These are phyloP conservation scores for Xanthoconium stramineum DNA, from an alignment of 768 basidiomycete genomes.

Conservation along the genomic window DNA sequence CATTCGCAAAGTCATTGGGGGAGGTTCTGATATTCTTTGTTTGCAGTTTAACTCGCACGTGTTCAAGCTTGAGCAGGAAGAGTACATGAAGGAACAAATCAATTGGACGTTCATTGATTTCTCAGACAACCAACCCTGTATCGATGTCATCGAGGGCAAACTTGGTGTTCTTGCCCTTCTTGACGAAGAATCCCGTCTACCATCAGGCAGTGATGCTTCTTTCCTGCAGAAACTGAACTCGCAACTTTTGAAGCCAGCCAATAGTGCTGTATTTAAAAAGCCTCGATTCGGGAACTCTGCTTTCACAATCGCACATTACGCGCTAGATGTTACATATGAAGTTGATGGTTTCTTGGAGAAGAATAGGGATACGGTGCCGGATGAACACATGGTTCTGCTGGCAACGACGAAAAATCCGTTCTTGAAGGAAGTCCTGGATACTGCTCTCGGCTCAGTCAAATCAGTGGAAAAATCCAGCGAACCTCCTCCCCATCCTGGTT, in stretches of 20 bases:
- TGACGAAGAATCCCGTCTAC: slow-evolving; percentile 97
- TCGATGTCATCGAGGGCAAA: slow-evolving; percentile 97
- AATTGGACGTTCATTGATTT: slow-evolving; percentile 99
- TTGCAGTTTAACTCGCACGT: slow-evolving; percentile 96
- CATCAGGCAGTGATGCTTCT: slow-evolving; percentile 86
- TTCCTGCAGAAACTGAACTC: slow-evolving; percentile 90
- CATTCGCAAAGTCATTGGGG: background rate
- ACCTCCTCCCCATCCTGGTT: slow-evolving; percentile 57
- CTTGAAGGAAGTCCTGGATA: slow-evolving; percentile 91
- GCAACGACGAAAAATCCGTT: slow-evolving; percentile 87
- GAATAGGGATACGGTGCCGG: slow-evolving; percentile 97
- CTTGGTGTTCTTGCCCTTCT: slow-evolving; percentile 91
- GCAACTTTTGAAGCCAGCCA: slow-evolving; percentile 81
- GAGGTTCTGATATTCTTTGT: slow-evolving; percentile 11
- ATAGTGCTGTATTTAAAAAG: slow-evolving; percentile 92
- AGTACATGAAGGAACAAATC: slow-evolving; percentile 97
- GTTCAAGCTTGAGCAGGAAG: slow-evolving; percentile 98
- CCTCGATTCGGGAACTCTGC: slow-evolving; percentile 97
- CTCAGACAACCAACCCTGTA: slow-evolving; percentile 98
- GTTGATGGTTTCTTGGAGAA: slow-evolving; percentile 98
- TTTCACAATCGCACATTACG: slow-evolving; percentile 98
- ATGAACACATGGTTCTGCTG: slow-evolving; percentile 91
- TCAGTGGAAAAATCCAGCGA: slow-evolving; percentile 44
- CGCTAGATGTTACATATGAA: slow-evolving; percentile 97
- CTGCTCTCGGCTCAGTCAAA: slow-evolving; percentile 75